These are phyloP conservation scores for Ailanthus altissimus DNA, from an alignment of 345 rosid species.

Conservation along the genomic window DNA sequence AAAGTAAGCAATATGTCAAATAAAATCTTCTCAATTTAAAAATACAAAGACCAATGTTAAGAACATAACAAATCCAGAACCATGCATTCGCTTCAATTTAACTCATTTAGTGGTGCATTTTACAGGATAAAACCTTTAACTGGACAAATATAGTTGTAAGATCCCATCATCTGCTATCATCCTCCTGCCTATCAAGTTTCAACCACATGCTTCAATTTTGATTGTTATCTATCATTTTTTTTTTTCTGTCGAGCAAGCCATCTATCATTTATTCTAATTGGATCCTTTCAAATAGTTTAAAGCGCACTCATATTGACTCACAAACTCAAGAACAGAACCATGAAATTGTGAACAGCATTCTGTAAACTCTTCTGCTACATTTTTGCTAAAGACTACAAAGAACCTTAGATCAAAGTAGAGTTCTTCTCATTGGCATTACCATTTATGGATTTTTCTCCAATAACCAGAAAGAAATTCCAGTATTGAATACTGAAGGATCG, in stretches of 20 bases:
- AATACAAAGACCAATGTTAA: not conserved
- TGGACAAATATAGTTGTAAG: not conserved
- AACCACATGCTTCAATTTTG: not conserved
- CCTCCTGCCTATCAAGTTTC: not conserved
- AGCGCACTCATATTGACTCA: not conserved
- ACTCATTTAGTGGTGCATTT: not conserved
- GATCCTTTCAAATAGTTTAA: not conserved
- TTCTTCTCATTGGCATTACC: not conserved
- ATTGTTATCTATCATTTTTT: too few relatives aligned
- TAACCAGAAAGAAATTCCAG: not conserved
- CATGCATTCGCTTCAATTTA: not conserved
- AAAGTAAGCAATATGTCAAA: slow-evolving; percentile 10
- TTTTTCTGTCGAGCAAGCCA: not conserved
- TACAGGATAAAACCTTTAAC: not conserved
- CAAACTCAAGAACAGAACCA: not conserved
- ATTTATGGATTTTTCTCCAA: not conserved
- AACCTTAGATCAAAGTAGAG: not conserved
- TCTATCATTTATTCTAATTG: not conserved
- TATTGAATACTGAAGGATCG: not conserved
- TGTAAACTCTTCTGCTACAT: not conserved
- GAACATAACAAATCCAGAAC: not conserved
- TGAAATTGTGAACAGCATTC: not conserved
- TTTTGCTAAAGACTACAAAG: not conserved
- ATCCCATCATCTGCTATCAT: not conserved
- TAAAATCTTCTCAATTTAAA: not conserved